phyloP scores from a whole-genome alignment of 2,329 filamentous ascomycete genomes.

The Ceratocystis harringtonii region DNA sequence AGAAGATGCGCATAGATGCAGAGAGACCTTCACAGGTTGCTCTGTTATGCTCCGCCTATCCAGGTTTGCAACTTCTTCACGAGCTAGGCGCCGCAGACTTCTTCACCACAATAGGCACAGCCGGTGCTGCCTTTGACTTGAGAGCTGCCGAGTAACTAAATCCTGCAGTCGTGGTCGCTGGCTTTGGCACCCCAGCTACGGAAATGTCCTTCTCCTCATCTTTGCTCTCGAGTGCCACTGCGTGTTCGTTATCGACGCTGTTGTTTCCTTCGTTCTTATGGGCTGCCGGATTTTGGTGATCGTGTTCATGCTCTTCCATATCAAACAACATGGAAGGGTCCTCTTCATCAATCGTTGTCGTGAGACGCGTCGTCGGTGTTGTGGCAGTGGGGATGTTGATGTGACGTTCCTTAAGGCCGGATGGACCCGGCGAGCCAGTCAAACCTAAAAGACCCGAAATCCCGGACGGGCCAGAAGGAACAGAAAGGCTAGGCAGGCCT shows the following conservation, averaged over 20 bases:
- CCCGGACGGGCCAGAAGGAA: background rate
- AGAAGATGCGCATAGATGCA: background rate
- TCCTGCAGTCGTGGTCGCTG: background rate
- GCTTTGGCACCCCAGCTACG: background rate
- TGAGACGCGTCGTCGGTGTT: constrained; percentile 9
- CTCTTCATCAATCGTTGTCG: constrained; percentile 16
- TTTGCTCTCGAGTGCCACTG: background rate
- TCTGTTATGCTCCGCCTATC: background rate
- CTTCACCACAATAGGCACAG: background rate
- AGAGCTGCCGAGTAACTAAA: constrained; percentile 16
- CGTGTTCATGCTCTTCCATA: constrained; percentile 15
- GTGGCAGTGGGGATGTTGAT: background rate
- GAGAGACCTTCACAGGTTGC: background rate
- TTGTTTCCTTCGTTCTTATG: background rate
- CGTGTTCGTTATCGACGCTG: background rate
- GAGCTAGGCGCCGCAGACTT: background rate
- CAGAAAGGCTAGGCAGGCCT: background rate
- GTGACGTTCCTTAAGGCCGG: constrained; percentile 7
- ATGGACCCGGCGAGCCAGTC: background rate
- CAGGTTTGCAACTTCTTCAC: background rate
- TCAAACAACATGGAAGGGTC: constrained; percentile 16
- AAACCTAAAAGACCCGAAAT: constrained; percentile 3
- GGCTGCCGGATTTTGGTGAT: background rate
- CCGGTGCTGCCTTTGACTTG: constrained; percentile 13
- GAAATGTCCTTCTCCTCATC: background rate